phyloP scores from a whole-genome alignment of 2,329 filamentous ascomycete species.

The Talaromyces funiculosus region DNA sequence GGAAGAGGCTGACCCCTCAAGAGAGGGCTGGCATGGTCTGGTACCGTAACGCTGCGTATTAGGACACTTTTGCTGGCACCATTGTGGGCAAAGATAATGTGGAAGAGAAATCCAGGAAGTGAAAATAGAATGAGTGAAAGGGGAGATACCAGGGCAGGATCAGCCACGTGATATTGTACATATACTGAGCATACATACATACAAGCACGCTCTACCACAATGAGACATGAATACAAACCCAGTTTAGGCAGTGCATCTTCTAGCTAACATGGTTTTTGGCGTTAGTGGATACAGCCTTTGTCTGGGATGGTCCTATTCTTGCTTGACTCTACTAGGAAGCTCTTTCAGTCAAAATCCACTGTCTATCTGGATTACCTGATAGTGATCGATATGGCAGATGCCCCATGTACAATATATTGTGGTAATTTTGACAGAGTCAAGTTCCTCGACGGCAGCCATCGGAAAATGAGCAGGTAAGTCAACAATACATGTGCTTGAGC shows the following conservation, averaged over 20 bases:
- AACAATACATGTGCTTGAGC: neutral
- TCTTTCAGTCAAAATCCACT: neutral
- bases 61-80: neutral
- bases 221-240: neutral
- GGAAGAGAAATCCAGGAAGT: neutral
- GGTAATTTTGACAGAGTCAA: neutral
- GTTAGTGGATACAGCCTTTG: neutral
- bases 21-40: constrained; percentile 11
- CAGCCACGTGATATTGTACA: constrained; percentile 2
- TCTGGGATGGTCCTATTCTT: neutral
- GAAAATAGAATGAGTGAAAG: neutral
- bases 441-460: neutral
- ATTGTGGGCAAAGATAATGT: neutral
- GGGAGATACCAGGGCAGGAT: neutral
- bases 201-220: neutral
- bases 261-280: neutral
- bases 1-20: constrained; percentile 8
- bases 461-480: neutral
- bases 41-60: constrained; percentile 7
- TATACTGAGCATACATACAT: neutral
- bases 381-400: too few relatives aligned
- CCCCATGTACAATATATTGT: neutral
- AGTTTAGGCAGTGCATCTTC: neutral
- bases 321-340: neutral
- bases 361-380: neutral